Base-by-base conservation (phyloP, 208 protist species). In the Hexamita inflata region DNA sequence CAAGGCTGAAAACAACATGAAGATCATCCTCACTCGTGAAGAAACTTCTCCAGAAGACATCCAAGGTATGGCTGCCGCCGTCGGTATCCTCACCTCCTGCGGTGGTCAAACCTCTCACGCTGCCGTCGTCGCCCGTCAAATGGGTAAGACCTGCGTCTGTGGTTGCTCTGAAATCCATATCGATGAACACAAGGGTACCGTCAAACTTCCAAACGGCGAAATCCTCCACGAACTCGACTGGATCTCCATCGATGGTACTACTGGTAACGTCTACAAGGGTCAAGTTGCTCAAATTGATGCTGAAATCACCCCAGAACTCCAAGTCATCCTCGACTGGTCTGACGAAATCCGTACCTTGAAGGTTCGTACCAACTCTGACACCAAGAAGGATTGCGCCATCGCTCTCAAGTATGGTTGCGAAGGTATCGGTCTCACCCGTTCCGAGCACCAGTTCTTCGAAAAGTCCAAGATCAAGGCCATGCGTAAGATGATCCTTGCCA, bases 361-460 rank as follows among this genome's bases (percentile, higher is more conserved):
- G 40, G 89, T 94, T 35, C 86, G 86, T 67, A 86, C 89, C 34
- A 94, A 94, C 78, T 90, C 90, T 13, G 91, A 94, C 53, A 93
- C 88, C 61, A 82, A 85, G 13, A 32, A 35, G 28, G 91, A 93
- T 77, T 79, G 86, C n/a, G 62, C 53, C 39, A 88, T 79, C 38
- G 90, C 90, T 39, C 74, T 82, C 60, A 74, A 81, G 59, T 93
- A 92, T 77, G 90, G 90, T 57, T 88, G 89, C 28, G 86, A 92
- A 81, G 91, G 91, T 75, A 89, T 94, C 77, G 91, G 91, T 41
- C 88, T 94, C 57, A 87, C 86, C 82, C 85, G 92, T 41, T 95
- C 92, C 42, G 92, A 95, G 88, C 91, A 94, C 85, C 93, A 94
- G 91, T 95, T 95, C 87, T 92, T 93, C 77, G 84, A 89, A 75